Conservation (phyloP, 495 filamentous ascomycete species). For the Aspergillus leporis region DNA sequence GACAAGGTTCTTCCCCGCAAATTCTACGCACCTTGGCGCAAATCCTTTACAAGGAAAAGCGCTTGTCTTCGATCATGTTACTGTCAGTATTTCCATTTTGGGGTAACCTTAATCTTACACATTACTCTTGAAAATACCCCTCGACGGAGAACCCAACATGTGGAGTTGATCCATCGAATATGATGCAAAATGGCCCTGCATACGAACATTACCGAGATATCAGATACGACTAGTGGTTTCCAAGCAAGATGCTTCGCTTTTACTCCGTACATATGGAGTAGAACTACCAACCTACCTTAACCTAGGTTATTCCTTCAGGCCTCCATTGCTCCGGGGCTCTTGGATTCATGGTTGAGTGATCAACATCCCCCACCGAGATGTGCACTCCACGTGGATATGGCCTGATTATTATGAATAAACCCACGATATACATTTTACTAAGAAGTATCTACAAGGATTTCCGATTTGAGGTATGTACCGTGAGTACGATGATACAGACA, state of each 20-base stretch:
- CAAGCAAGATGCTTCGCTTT: neutral
- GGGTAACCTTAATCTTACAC: neutral
- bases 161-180: neutral
- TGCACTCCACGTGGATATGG: neutral
- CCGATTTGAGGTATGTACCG: too few species aligned
- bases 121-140: too few species aligned
- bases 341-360: neutral
- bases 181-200: neutral
- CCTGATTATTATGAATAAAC: neutral
- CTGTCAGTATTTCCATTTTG: neutral
- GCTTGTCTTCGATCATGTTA: neutral
- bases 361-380: neutral
- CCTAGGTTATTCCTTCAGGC: neutral
- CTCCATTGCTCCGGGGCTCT: neutral
- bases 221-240: too few species aligned
- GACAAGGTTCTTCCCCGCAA: neutral
- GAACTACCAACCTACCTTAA: neutral
- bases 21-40: conserved; percentile 7
- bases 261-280: too few species aligned
- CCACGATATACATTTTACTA: neutral
- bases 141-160: neutral
- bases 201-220: neutral
- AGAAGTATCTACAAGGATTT: too few species aligned
- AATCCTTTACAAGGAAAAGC: conserved; percentile 5
- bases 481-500: neutral